Conservation (phyloP, 2,329 filamentous ascomycete genomes). For the Trichoderma oligosporum region DNA sequence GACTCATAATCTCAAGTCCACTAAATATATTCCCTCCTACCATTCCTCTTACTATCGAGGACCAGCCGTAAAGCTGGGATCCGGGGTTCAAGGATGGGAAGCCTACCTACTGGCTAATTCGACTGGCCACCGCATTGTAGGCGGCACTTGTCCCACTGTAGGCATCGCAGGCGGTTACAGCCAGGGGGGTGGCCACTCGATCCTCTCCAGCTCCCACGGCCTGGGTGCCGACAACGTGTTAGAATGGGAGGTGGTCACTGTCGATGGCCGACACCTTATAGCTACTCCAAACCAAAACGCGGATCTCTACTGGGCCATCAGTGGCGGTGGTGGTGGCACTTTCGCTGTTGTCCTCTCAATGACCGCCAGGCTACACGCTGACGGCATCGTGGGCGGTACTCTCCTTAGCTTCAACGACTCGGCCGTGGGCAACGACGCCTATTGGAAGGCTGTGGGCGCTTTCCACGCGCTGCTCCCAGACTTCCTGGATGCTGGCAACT, state of each 20-base stretch:
- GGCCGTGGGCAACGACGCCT: not conserved
- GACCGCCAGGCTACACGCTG: constrained; percentile 3
- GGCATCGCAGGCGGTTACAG: constrained; percentile 57
- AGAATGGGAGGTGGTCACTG: constrained; percentile 54
- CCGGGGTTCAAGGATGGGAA: constrained; percentile 50
- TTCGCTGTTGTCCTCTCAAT: constrained; percentile 15
- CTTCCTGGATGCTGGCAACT: not conserved
- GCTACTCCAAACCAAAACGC: constrained; percentile 49
- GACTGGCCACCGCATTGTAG: constrained; percentile 47
- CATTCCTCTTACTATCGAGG: constrained; percentile 46
- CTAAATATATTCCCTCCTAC: constrained; percentile 34
- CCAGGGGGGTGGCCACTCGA: constrained; percentile 57
- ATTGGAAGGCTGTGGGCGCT: not conserved
- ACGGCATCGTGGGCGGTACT: not conserved
- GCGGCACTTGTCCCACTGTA: constrained; percentile 53
- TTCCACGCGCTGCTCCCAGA: not conserved
- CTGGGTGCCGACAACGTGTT: constrained; percentile 58
- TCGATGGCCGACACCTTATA: constrained; percentile 44
- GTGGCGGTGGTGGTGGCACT: constrained; percentile 46
- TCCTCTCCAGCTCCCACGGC: constrained; percentile 52
- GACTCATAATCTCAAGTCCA: constrained; percentile 39
- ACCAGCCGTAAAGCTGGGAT: constrained; percentile 49
- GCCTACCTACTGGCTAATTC: constrained; percentile 42
- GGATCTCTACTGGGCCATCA: constrained; percentile 58
- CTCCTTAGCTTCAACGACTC: not conserved